phyloP scores from a whole-genome alignment of 2,329 filamentous ascomycete species.

The Colletotrichum theobromicola region DNA sequence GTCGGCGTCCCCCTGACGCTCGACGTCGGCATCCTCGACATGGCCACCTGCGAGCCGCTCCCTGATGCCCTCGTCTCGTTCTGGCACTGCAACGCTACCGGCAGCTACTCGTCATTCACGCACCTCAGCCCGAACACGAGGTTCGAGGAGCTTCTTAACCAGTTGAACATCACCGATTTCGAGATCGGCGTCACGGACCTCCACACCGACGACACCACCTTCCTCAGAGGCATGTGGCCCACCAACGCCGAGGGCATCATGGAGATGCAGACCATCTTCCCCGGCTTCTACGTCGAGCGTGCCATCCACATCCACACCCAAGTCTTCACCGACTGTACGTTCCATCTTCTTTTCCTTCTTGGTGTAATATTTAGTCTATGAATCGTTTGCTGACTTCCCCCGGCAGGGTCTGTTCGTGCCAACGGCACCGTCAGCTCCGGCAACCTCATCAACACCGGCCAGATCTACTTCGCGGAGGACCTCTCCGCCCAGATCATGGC shows the following conservation, averaged over 20 bases:
- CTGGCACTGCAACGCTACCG: conserved; percentile 14
- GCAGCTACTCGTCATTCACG: neutral
- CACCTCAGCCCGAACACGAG: neutral
- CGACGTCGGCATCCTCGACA: conserved; percentile 26
- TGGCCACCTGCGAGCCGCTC: conserved; percentile 25
- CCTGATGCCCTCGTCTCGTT: neutral
- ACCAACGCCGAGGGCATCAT: conserved; percentile 25
- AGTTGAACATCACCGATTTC: conserved; percentile 4
- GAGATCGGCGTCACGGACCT: neutral
- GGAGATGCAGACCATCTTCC: conserved; percentile 49
- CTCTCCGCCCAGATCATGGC: conserved; percentile 44
- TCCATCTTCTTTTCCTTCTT: neutral
- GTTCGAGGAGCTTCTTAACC: conserved; percentile 2
- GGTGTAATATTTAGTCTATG: neutral
- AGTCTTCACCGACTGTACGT: conserved; percentile 33
- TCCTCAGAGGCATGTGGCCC: conserved; percentile 19
- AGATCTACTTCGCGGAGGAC: conserved; percentile 4
- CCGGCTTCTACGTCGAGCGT: conserved; percentile 49
- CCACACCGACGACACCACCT: conserved; percentile 11
- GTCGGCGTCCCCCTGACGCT: conserved; percentile 46
- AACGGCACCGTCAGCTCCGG: conserved; percentile 4
- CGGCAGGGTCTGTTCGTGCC: conserved; percentile 16
- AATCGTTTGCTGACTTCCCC: neutral
- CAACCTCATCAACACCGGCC: conserved; percentile 33
- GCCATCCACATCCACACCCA: conserved; percentile 53